Percentiles rank a stretch among this genome's conserved stretches.
Conservation (phyloP, 106 monocot genomes). For the Allium cepa region DNA sequence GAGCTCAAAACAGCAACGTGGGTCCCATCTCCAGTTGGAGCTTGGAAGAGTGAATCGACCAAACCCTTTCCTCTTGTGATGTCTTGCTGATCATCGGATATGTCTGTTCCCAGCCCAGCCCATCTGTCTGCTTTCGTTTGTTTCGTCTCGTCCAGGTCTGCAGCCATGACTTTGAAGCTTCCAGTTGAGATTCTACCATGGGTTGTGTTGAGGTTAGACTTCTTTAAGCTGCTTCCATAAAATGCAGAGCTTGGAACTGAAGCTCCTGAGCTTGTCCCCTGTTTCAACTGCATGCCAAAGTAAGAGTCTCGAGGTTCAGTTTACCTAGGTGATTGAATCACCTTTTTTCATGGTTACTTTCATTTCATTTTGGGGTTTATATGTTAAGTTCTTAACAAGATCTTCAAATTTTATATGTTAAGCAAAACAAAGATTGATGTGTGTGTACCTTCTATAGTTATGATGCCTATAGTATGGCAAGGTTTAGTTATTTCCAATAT, state of each 20-base stretch:
- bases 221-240: conserved; percentile 70
- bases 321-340: too few relatives aligned
- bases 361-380: too few relatives aligned
- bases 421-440: background rate
- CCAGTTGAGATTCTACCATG: conserved; percentile 39
- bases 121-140: conserved; percentile 63
- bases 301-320: background rate
- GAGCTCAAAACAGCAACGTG: conserved; percentile 77
- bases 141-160: conserved; percentile 67
- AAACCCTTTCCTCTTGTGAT: conserved; percentile 87
- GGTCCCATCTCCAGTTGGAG: conserved; percentile 74
- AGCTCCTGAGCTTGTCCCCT: conserved; percentile 27
- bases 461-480: too few relatives aligned
- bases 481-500: too few relatives aligned
- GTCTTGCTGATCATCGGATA: conserved; percentile 93
- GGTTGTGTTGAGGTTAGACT: conserved; percentile 23
- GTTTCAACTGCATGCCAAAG: conserved; percentile 29
- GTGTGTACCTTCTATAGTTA: background rate
- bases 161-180: conserved; percentile 55
- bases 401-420: background rate
- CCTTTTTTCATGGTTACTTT: background rate
- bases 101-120: conserved; percentile 52
- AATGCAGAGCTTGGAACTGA: conserved; percentile 44
- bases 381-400: background rate
- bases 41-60: conserved; percentile 83